phyloP scores from a whole-genome alignment of 164 flowering plant species.

The Brasenia schreberi region DNA sequence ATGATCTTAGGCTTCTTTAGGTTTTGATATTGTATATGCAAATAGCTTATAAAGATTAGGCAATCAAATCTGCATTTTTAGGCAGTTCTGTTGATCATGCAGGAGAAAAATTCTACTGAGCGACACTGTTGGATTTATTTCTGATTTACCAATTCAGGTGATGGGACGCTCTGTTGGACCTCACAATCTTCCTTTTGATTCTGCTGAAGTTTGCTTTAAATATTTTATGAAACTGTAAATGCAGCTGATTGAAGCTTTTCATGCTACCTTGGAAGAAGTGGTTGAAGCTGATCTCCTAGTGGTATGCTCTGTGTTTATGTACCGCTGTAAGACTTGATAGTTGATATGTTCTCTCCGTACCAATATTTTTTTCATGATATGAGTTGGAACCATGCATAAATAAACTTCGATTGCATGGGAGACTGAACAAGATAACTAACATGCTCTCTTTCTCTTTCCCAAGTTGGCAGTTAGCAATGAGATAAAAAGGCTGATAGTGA shows the following conservation, averaged over 20 bases:
- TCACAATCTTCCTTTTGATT: neutral
- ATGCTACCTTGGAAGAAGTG: slow-evolving; percentile 95
- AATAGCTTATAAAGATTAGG: neutral
- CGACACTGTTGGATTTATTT: slow-evolving; percentile 96
- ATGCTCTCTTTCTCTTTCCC: too few relatives aligned
- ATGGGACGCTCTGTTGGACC: neutral
- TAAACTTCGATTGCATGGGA: too few relatives aligned
- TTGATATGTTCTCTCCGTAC: neutral
- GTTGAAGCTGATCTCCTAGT: slow-evolving; percentile 94
- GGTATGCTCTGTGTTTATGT: slow-evolving; percentile 28
- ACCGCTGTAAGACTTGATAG: neutral
- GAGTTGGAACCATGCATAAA: neutral
- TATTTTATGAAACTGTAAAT: neutral
- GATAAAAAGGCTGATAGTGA: too few relatives aligned
- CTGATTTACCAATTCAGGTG: slow-evolving; percentile 97
- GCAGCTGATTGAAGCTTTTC: slow-evolving; percentile 93
- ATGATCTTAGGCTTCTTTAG: too few relatives aligned
- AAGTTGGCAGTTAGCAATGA: too few relatives aligned
- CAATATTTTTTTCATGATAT: too few relatives aligned
- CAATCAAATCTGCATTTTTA: slow-evolving; percentile 1
- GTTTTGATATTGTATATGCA: neutral
- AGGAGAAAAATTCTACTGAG: slow-evolving; percentile 89
- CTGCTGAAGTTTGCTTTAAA: neutral
- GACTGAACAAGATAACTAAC: too few relatives aligned
- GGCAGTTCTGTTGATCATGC: slow-evolving; percentile 10